These are phyloP conservation scores for Diaporthe ampelina DNA, from an alignment of 2,329 filamentous ascomycete species.

Conservation along the genomic window DNA sequence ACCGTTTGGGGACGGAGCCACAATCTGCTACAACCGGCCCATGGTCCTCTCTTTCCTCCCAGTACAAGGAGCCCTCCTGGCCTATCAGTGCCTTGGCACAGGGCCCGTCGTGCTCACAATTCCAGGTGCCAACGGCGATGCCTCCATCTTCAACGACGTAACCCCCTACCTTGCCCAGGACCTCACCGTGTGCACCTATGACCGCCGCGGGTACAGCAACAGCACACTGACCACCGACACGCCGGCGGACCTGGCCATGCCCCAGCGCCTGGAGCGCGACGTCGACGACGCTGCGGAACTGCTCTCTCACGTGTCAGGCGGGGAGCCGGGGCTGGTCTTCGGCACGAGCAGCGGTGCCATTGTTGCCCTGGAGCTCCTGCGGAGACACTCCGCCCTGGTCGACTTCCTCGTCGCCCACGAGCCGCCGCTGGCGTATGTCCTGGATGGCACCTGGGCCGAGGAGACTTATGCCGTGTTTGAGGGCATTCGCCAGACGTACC, in stretches of 20 bases:
- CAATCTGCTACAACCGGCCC: background rate
- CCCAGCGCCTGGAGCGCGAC: constrained; percentile 47
- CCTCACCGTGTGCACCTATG: constrained; percentile 49
- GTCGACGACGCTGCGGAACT: constrained; percentile 49
- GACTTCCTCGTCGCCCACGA: constrained; percentile 33
- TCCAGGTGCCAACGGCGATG: constrained; percentile 48
- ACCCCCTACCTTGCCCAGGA: constrained; percentile 44
- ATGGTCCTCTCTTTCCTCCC: constrained; percentile 13
- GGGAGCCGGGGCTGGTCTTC: constrained; percentile 39
- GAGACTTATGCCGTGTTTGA: constrained; percentile 8
- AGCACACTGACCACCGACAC: constrained; percentile 42
- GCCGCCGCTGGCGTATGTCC: constrained; percentile 35
- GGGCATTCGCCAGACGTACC: background rate
- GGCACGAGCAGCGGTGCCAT: constrained; percentile 43
- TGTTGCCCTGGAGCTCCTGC: constrained; percentile 36
- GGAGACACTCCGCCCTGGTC: constrained; percentile 38
- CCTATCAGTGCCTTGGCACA: constrained; percentile 48
- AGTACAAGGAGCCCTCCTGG: constrained; percentile 42
- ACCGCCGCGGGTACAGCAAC: constrained; percentile 48
- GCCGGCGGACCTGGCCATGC: constrained; percentile 46
- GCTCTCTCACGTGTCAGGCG: constrained; percentile 35
- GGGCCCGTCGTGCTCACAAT: constrained; percentile 50
- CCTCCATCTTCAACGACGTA: constrained; percentile 46
- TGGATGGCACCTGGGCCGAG: background rate
- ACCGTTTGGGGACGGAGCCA: background rate